phyloP scores from a whole-genome alignment of 208 protist genomes.

The Vickermania spadyakhi region DNA sequence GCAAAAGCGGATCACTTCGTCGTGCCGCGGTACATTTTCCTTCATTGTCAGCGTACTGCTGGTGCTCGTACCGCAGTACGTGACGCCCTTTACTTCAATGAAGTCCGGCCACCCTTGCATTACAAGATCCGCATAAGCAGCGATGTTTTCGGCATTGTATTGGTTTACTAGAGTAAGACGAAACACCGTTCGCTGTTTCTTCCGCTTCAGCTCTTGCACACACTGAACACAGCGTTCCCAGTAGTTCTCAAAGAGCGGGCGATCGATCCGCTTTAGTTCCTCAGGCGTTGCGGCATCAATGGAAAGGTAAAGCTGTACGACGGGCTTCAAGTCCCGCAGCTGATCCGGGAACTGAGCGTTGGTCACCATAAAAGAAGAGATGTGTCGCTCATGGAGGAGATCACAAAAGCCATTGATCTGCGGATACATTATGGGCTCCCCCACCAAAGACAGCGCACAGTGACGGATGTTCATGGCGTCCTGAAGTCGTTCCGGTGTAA shows the following conservation, averaged over 20 bases:
- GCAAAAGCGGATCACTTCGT: slow-evolving; percentile 91
- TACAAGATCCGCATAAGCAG: slow-evolving; percentile 80
- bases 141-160: slow-evolving; percentile 82
- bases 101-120: slow-evolving; percentile 89
- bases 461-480: slow-evolving; percentile 79
- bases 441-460: slow-evolving; percentile 94
- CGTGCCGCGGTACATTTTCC: slow-evolving; percentile 90
- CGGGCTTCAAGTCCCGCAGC: slow-evolving; percentile 63
- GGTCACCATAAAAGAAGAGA: slow-evolving; percentile 94
- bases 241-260: slow-evolving; percentile 93
- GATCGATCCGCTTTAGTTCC: slow-evolving; percentile 86
- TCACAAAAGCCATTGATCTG: slow-evolving; percentile 89
- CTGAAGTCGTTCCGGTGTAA: slow-evolving; percentile 77
- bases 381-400: slow-evolving; percentile 72
- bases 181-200: slow-evolving; percentile 94
- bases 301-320: slow-evolving; percentile 93
- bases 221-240: slow-evolving; percentile 92
- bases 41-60: slow-evolving; percentile 88
- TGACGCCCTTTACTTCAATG: slow-evolving; percentile 95
- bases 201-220: slow-evolving; percentile 70
- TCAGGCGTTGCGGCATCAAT: slow-evolving; percentile 90
- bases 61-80: slow-evolving; percentile 85
- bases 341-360: slow-evolving; percentile 91
- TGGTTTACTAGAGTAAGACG: slow-evolving; percentile 94
- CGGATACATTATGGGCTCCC: slow-evolving; percentile 96